These are phyloP conservation scores for Knoxdaviesia proteae DNA, from an alignment of 2,329 filamentous ascomycete genomes.

Conservation along the genomic window DNA sequence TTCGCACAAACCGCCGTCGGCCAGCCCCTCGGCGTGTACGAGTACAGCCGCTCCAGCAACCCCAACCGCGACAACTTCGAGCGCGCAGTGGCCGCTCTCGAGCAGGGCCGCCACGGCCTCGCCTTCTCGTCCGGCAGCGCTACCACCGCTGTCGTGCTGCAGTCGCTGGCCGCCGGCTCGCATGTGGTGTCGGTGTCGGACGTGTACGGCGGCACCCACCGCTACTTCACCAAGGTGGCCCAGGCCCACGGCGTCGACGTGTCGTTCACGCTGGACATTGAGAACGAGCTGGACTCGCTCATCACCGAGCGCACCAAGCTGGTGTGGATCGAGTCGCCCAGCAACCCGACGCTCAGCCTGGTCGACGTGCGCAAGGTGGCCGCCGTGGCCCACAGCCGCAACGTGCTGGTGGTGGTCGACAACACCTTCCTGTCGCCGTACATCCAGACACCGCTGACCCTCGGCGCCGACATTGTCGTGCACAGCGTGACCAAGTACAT, in stretches of 20 bases:
- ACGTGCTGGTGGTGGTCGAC: slow-evolving; percentile 92
- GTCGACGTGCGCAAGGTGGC: slow-evolving; percentile 84
- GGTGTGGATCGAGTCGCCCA: slow-evolving; percentile 92
- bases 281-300: slow-evolving; percentile 65
- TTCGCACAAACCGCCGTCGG: slow-evolving; percentile 84
- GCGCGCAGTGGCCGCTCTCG: slow-evolving; percentile 70
- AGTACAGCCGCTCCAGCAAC: slow-evolving; percentile 86
- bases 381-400: slow-evolving; percentile 63
- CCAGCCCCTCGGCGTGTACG: slow-evolving; percentile 68
- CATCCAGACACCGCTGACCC: slow-evolving; percentile 85
- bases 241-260: slow-evolving; percentile 85
- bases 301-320: slow-evolving; percentile 80
- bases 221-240: slow-evolving; percentile 97
- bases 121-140: slow-evolving; percentile 90
- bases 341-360: slow-evolving; percentile 80
- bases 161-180: slow-evolving; percentile 73
- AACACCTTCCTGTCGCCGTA: slow-evolving; percentile 97
- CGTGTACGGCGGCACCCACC: slow-evolving; percentile 92
- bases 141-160: slow-evolving; percentile 79
- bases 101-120: slow-evolving; percentile 79
- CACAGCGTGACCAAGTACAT: slow-evolving; percentile 99
- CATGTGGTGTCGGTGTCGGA: slow-evolving; percentile 95
- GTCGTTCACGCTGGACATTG: slow-evolving; percentile 84
- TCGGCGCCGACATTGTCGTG: slow-evolving; percentile 89
- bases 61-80: slow-evolving; percentile 95